These are phyloP conservation scores for Musa schizocarpa DNA, from an alignment of 176 grass and related monocot species.

Conservation along the genomic window DNA sequence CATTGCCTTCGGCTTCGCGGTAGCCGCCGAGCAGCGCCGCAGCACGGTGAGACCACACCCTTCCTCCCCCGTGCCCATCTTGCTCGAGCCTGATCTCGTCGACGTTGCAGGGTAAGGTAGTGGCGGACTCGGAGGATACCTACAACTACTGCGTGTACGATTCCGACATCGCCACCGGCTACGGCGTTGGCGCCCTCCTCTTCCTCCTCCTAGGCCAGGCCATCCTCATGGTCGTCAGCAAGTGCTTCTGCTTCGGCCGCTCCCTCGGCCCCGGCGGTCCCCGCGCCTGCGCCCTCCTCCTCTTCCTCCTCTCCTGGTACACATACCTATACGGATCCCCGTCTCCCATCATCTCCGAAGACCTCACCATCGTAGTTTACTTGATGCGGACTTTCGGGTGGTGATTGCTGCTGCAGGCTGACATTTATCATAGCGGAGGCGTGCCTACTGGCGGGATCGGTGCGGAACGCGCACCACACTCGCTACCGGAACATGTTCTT, in stretches of 20 bases:
- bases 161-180: constrained; percentile 17
- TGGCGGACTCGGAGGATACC: constrained; percentile 6
- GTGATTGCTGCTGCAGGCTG: not conserved
- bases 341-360: no score
- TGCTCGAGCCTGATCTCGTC: not conserved
- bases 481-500: not conserved
- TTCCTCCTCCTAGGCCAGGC: constrained; percentile 17
- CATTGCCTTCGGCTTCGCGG: constrained; percentile 72
- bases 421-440: constrained; percentile 13
- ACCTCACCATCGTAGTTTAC: not conserved
- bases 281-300: constrained; percentile 10
- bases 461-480: constrained; percentile 8
- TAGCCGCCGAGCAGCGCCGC: constrained; percentile 90
- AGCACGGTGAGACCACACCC: constrained; percentile 36
- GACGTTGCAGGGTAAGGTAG: constrained; percentile 2
- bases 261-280: not conserved
- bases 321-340: not conserved
- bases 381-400: not conserved
- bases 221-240: constrained; percentile 4
- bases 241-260: constrained; percentile 2
- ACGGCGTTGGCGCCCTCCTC: constrained; percentile 15
- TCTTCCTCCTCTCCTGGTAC: constrained; percentile 11
- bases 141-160: constrained; percentile 20
- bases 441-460: constrained; percentile 12
- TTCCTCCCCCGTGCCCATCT: not conserved